These are phyloP conservation scores for Yamadazyma philogaea DNA, from an alignment of 805 yeast genomes.

Conservation along the genomic window DNA sequence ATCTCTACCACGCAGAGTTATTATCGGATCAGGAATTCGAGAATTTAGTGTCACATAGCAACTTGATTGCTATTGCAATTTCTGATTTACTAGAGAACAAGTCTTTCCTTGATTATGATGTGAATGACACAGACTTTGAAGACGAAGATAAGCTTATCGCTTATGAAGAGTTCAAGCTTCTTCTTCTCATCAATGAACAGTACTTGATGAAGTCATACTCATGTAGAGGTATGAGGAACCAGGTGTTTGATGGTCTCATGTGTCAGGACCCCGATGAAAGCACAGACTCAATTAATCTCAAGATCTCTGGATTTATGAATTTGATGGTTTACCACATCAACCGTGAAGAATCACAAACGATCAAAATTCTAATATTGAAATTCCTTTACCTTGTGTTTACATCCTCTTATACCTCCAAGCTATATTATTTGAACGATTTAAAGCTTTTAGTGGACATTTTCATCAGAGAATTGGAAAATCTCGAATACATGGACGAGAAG, in stretches of 20 bases:
- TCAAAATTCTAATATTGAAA: constrained; percentile 77
- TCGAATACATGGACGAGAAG: constrained; percentile 56
- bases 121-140: constrained; percentile 36
- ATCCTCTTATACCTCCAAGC: constrained; percentile 57
- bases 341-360: constrained; percentile 65
- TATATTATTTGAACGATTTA: constrained; percentile 79
- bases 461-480: constrained; percentile 71
- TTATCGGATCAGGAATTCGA: constrained; percentile 34
- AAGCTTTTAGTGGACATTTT: constrained; percentile 81
- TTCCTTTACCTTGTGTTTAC: constrained; percentile 72
- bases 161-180: constrained; percentile 63
- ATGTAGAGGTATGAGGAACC: constrained; percentile 34
- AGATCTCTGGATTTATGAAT: constrained; percentile 65
- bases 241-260: constrained; percentile 54
- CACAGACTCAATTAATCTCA: constrained; percentile 12
- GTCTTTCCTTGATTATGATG: constrained; percentile 26
- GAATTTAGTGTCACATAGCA: constrained; percentile 23
- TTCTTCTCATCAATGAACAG: constrained; percentile 82
- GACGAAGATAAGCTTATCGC: constrained; percentile 54
- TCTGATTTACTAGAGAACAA: constrained; percentile 31
- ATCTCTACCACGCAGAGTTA: constrained; percentile 33
- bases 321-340: constrained; percentile 63
- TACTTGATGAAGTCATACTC: constrained; percentile 61
- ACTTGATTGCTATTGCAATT: constrained; percentile 28
- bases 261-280: constrained; percentile 33